Conservation (phyloP, 2,329 filamentous ascomycete genomes). For the Nothopassalora personata region DNA sequence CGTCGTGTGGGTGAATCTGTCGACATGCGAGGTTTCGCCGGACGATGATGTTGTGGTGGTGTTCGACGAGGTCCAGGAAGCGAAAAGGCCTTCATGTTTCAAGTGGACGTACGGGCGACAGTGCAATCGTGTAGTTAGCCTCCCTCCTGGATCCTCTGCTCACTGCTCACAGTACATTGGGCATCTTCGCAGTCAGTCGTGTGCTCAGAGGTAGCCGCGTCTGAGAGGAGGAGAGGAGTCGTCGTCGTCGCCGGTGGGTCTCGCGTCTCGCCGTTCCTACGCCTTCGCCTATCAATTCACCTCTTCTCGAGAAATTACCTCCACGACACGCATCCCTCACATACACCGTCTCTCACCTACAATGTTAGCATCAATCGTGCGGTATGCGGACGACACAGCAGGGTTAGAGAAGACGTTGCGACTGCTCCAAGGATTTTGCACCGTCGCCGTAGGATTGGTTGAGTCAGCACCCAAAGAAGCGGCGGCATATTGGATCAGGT, state of each 20-base stretch:
- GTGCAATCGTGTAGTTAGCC: too few relatives aligned
- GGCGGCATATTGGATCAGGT: slow-evolving; percentile 33
- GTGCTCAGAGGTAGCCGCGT: not conserved
- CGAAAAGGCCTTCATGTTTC: not conserved
- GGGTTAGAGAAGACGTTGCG: slow-evolving; percentile 59
- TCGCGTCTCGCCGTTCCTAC: not conserved
- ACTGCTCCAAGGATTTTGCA: slow-evolving; percentile 45
- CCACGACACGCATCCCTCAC: not conserved
- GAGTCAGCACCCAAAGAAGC: slow-evolving; percentile 27
- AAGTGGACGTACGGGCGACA: too few relatives aligned
- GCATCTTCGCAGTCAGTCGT: not conserved
- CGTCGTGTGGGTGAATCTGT: too few relatives aligned
- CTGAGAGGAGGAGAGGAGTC: too few relatives aligned
- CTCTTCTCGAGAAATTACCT: not conserved
- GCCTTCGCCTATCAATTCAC: not conserved
- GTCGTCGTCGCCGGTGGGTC: not conserved
- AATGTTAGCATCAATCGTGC: slow-evolving; percentile 15
- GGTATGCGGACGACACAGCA: slow-evolving; percentile 37
- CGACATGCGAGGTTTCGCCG: too few relatives aligned
- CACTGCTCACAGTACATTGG: too few relatives aligned
- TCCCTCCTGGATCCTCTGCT: too few relatives aligned
- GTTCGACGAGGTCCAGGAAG: not conserved
- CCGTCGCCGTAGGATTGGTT: slow-evolving; percentile 34
- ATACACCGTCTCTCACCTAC: not conserved
- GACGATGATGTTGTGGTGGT: too few relatives aligned